Conservation (phyloP, 2,329 filamentous ascomycete genomes). For the Lachnellula suecica region DNA sequence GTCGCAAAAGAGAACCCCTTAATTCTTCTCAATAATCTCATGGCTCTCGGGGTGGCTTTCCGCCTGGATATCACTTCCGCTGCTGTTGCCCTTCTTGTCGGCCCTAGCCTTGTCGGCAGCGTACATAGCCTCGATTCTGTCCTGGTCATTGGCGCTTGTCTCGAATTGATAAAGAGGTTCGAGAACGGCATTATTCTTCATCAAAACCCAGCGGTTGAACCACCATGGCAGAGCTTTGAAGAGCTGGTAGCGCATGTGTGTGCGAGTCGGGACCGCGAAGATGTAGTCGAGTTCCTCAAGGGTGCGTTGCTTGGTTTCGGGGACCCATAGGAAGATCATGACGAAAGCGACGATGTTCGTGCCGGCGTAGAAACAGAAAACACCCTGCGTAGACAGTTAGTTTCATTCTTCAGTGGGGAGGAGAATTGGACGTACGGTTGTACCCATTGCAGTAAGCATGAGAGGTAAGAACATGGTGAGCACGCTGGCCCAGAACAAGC, state of each 20-base stretch:
- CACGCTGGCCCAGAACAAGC: slow-evolving; percentile 58
- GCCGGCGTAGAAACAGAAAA: slow-evolving; percentile 54
- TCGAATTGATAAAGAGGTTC: slow-evolving; percentile 54
- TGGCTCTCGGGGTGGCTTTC: slow-evolving; percentile 2
- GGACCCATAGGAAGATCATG: slow-evolving; percentile 56
- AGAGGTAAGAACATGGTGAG: slow-evolving; percentile 53
- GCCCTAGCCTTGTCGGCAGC: slow-evolving; percentile 12
- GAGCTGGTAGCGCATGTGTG: slow-evolving; percentile 30
- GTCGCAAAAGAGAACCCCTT: too few species aligned
- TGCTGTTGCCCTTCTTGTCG: slow-evolving; percentile 5
- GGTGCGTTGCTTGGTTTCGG: slow-evolving; percentile 54
- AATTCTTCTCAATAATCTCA: slow-evolving; percentile 4
- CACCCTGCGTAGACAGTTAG: slow-evolving; percentile 30
- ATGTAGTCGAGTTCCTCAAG: slow-evolving; percentile 45
- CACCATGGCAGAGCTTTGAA: slow-evolving; percentile 27
- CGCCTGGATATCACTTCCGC: slow-evolving; percentile 8
- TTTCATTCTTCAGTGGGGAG: slow-evolving; percentile 11
- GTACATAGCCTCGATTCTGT: slow-evolving; percentile 15
- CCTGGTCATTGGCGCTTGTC: slow-evolving; percentile 5
- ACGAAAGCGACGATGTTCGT: slow-evolving; percentile 54
- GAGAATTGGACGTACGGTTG: slow-evolving; percentile 22
- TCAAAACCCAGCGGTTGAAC: slow-evolving; percentile 20
- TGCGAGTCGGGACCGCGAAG: slow-evolving; percentile 35
- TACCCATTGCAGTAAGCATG: slow-evolving; percentile 25
- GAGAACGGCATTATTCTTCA: slow-evolving; percentile 40